These are phyloP conservation scores for Setomelanomma holmii DNA, from an alignment of 2,329 filamentous ascomycete genomes.

Conservation along the genomic window DNA sequence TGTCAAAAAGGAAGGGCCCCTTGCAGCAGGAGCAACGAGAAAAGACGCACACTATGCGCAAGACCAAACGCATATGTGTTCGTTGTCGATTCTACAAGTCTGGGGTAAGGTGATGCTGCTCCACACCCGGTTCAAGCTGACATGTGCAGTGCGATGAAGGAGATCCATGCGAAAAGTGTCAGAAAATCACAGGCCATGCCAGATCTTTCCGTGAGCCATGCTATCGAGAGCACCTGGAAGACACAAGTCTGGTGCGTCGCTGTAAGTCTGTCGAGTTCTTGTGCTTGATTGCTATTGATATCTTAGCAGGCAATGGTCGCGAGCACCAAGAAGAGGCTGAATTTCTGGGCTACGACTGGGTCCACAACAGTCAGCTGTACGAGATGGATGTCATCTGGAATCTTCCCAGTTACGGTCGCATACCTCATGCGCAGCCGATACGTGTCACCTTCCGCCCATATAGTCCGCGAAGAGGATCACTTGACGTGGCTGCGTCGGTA, in stretches of 20 bases:
- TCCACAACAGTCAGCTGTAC: constrained; percentile 29
- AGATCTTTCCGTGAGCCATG: constrained; percentile 42
- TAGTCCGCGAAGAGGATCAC: constrained; percentile 30
- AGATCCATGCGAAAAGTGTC: constrained; percentile 41
- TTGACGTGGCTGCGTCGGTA: constrained; percentile 38
- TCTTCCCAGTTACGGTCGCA: constrained; percentile 42
- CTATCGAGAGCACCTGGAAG: constrained; percentile 41
- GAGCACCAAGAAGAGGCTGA: constrained; percentile 44
- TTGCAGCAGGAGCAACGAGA: constrained; percentile 35
- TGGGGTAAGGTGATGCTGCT: constrained; percentile 25
- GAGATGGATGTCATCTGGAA: constrained; percentile 46
- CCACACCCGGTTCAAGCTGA: constrained; percentile 4
- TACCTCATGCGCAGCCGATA: constrained; percentile 32
- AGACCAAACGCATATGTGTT: constrained; percentile 39
- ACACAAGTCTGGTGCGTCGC: constrained; percentile 40
- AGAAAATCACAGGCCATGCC: constrained; percentile 38
- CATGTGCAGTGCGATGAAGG: constrained; percentile 39
- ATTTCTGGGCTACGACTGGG: constrained; percentile 41
- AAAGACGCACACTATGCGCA: constrained; percentile 46
- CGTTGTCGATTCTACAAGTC: constrained; percentile 47
- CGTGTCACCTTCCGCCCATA: constrained; percentile 38
- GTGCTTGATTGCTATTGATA: constrained; percentile 10
- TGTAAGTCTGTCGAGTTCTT: constrained; percentile 23
- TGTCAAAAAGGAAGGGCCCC: constrained; percentile 40
- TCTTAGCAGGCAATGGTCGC: constrained; percentile 41